A percentile compares a stretch with the other conserved stretches of the same genome.
Evolutionary conservation across 768 basidiomycete genomes (phyloP).

Genomic region (Hygrocybe punicea): DNA sequence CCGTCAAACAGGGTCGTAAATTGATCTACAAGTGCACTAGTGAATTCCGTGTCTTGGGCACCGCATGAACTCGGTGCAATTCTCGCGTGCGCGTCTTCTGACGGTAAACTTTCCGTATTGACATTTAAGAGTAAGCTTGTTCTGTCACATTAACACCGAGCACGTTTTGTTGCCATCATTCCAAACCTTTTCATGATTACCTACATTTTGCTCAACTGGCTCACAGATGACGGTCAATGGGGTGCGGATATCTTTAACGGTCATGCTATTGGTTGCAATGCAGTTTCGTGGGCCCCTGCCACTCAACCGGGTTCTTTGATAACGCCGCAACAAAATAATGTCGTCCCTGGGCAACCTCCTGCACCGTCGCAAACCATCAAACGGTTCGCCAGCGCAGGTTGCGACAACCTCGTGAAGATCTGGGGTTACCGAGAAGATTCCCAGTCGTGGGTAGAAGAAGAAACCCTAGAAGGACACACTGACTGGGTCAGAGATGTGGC

Average conservation of each 20-base stretch:
- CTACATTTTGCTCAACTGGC: neutral
- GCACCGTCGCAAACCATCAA: constrained; percentile 61
- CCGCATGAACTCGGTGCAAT: constrained; percentile 97
- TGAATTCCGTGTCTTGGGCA: constrained; percentile 99
- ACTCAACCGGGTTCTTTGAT: constrained; percentile 82
- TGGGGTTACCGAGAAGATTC: constrained; percentile 88
- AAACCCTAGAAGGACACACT: constrained; percentile 84
- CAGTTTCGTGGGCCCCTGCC: constrained; percentile 96
- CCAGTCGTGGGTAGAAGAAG: constrained; percentile 89
- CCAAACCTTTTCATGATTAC: neutral
- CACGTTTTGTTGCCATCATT: neutral
- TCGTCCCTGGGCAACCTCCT: constrained; percentile 46
- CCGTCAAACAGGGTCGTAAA: neutral
- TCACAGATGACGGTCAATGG: constrained; percentile 91
- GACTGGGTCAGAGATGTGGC: constrained; percentile 99
- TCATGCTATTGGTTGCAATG: constrained; percentile 94
- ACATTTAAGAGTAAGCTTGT: constrained; percentile 86
- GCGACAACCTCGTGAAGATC: constrained; percentile 92
- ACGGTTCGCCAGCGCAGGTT: constrained; percentile 93
- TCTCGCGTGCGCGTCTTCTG: constrained; percentile 93
- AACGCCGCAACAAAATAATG: constrained; percentile 53
- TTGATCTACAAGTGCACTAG: constrained; percentile 37
- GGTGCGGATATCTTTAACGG: constrained; percentile 93
- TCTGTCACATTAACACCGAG: no score
- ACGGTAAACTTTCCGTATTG: constrained; percentile 94